Conservation (phyloP, 495 filamentous ascomycete genomes). For the Lophiotrema nucula region DNA sequence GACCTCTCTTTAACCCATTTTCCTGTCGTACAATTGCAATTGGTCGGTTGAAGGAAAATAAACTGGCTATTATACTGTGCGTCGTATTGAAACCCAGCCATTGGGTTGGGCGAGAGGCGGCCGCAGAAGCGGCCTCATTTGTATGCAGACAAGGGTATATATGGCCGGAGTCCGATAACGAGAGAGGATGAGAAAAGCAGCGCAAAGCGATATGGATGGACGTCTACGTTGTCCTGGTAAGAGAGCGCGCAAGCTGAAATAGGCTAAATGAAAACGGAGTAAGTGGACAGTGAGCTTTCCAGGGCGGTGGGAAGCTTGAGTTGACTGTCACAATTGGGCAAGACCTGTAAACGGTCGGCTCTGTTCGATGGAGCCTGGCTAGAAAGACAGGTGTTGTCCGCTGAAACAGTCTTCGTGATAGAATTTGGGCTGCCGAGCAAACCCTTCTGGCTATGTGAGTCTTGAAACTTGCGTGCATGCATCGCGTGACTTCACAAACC, state of each 20-base stretch:
- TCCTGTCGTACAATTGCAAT: neutral
- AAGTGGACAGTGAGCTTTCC: neutral
- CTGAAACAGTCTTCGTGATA: too few relatives aligned
- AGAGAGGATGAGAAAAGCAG: neutral
- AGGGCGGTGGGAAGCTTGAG: neutral
- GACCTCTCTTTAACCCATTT: neutral
- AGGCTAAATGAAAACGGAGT: neutral
- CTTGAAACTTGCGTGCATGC: neutral
- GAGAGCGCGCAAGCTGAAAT: too few relatives aligned
- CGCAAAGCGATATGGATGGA: too few relatives aligned
- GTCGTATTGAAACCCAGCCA: neutral
- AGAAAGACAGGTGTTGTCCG: too few relatives aligned
- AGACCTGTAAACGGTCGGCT: too few relatives aligned
- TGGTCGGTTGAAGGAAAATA: neutral
- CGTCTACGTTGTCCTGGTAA: too few relatives aligned
- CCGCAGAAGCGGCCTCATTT: neutral
- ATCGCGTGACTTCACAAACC: neutral
- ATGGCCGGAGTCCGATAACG: neutral
- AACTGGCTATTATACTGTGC: neutral
- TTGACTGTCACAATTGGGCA: neutral
- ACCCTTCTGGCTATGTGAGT: too few relatives aligned
- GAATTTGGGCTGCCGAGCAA: too few relatives aligned
- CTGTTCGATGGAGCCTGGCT: too few relatives aligned
- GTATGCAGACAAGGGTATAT: neutral
- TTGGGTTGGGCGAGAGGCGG: neutral